Conservation (phyloP, 1,139 yeast genomes). For the Saccharomycopsis hybrid region DNA sequence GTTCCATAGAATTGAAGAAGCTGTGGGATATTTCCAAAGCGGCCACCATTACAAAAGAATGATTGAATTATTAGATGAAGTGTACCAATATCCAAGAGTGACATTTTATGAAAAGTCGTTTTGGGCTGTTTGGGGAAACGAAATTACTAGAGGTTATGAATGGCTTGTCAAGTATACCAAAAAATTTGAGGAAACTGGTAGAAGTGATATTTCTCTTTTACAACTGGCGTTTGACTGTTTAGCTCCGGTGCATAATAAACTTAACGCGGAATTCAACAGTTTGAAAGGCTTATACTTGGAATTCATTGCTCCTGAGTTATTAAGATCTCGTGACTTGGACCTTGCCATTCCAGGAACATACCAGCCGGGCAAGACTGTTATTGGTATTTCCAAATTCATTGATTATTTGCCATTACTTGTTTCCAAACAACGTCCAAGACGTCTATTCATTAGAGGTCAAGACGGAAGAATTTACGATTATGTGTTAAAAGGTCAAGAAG, state of each 20-base stretch:
- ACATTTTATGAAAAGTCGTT: slow-evolving; percentile 91
- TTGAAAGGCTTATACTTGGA: slow-evolving; percentile 38
- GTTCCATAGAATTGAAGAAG: slow-evolving; percentile 97
- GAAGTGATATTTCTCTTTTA: slow-evolving; percentile 79
- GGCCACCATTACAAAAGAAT: slow-evolving; percentile 93
- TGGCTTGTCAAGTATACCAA: slow-evolving; percentile 85
- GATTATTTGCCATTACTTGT: slow-evolving; percentile 85
- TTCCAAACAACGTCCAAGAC: slow-evolving; percentile 93
- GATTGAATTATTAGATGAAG: slow-evolving; percentile 86
- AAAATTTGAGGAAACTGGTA: slow-evolving; percentile 26
- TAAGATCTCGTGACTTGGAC: slow-evolving; percentile 72
- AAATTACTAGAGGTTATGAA: slow-evolving; percentile 85
- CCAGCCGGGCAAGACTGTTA: slow-evolving; percentile 73
- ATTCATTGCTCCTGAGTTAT: slow-evolving; percentile 85
- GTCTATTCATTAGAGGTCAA: slow-evolving; percentile 70
- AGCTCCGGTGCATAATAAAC: slow-evolving; percentile 69
- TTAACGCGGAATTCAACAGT: slow-evolving; percentile 59
- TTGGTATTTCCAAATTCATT: slow-evolving; percentile 68
- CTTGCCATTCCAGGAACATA: slow-evolving; percentile 95
- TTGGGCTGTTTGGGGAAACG: slow-evolving; percentile 90
- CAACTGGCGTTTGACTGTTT: slow-evolving; percentile 19
- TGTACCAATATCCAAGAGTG: slow-evolving; percentile 79
- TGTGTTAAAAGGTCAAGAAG: slow-evolving; percentile 91
- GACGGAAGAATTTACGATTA: slow-evolving; percentile 89
- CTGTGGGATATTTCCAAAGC: slow-evolving; percentile 87